Conservation (phyloP, 441 rosid genomes). For the Eugenia klotzschiana region DNA sequence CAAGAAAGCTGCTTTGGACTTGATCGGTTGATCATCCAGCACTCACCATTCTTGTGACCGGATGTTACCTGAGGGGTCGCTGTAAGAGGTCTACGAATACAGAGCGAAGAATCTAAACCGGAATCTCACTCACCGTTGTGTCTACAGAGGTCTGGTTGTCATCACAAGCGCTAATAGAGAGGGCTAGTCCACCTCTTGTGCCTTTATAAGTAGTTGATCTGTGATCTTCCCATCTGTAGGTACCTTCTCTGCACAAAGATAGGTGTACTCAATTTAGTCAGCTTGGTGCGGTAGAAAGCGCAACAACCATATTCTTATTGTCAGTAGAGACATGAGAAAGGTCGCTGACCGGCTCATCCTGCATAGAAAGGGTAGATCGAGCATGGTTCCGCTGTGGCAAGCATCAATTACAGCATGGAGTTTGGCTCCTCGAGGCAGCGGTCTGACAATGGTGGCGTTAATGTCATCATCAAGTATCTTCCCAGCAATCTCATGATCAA, state of each 20-base stretch:
- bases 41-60: neutral
- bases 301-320: neutral
- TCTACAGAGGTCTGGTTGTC: slow-evolving; percentile 41
- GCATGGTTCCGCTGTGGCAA: slow-evolving; percentile 67
- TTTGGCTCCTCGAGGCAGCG: slow-evolving; percentile 42
- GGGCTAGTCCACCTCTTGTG: slow-evolving; percentile 51
- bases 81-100: neutral
- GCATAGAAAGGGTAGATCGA: slow-evolving; percentile 56
- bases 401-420: slow-evolving; percentile 72
- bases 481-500: slow-evolving; percentile 62
- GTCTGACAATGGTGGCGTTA: slow-evolving; percentile 50
- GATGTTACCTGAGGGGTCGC: neutral
- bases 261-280: neutral
- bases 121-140: slow-evolving; percentile 29
- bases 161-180: slow-evolving; percentile 60
- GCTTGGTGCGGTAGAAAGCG: neutral
- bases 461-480: slow-evolving; percentile 59
- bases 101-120: neutral
- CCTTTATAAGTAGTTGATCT: slow-evolving; percentile 26
- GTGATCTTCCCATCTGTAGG: slow-evolving; percentile 49
- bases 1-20: neutral
- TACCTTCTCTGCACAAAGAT: slow-evolving; percentile 28
- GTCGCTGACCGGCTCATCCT: slow-evolving; percentile 41
- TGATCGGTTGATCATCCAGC: neutral
- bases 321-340: neutral